Conservation (phyloP, 1,139 yeast genomes). For the Diutina siamensis region DNA sequence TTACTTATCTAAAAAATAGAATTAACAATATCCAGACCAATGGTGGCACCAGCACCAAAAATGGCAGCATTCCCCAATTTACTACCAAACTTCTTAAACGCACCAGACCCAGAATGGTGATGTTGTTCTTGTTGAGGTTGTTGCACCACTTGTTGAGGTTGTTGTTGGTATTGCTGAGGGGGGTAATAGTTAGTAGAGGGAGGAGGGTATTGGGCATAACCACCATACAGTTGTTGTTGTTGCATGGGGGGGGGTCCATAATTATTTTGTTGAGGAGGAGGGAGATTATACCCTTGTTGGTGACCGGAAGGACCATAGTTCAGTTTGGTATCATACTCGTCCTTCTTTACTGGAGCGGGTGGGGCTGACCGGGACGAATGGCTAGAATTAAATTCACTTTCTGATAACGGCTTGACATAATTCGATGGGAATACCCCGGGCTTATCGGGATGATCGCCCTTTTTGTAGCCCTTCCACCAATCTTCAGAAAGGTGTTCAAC, state of each 20-base stretch:
- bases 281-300: not conserved
- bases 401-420: slow-evolving; percentile 48
- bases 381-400: slow-evolving; percentile 19
- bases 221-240: slow-evolving; percentile 26
- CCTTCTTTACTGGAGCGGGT: not conserved
- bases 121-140: slow-evolving; percentile 9
- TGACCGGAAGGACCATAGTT: slow-evolving; percentile 1
- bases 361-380: slow-evolving; percentile 7
- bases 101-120: slow-evolving; percentile 13
- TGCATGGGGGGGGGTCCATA: slow-evolving; percentile 10
- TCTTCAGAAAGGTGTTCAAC: slow-evolving; percentile 68
- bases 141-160: slow-evolving; percentile 8
- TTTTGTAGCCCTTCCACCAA: slow-evolving; percentile 78
- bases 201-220: slow-evolving; percentile 42
- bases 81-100: slow-evolving; percentile 61
- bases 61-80: slow-evolving; percentile 87
- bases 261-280: slow-evolving; percentile 5
- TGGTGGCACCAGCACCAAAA: slow-evolving; percentile 95
- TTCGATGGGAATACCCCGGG: slow-evolving; percentile 87
- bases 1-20: slow-evolving; percentile 80
- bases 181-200: slow-evolving; percentile 32
- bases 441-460: slow-evolving; percentile 27
- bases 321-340: not conserved
- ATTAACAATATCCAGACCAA: slow-evolving; percentile 81
- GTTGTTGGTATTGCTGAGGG: slow-evolving; percentile 14